phyloP scores from a whole-genome alignment of 345 rosid species.

The Sonneratia alba region DNA sequence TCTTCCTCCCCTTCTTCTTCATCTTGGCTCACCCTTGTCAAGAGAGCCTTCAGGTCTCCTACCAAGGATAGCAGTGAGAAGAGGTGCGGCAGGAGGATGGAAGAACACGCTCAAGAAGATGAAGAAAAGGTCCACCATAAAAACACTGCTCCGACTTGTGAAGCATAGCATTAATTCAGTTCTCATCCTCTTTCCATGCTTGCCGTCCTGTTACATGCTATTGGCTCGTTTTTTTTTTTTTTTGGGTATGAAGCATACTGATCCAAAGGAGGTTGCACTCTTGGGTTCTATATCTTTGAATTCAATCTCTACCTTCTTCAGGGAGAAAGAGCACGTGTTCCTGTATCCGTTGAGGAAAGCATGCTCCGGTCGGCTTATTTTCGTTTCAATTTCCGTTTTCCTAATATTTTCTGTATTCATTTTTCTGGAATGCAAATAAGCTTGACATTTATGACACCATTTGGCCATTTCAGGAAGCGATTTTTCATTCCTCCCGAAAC shows the following conservation, averaged over 20 bases:
- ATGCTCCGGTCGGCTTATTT: too few species aligned
- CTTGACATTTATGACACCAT: background rate
- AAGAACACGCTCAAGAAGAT: constrained; percentile 31
- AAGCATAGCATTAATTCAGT: too few species aligned
- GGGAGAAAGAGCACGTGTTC: too few species aligned
- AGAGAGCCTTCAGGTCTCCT: constrained; percentile 80
- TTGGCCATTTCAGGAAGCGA: background rate
- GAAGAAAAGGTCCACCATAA: constrained; percentile 24
- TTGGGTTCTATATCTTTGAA: too few species aligned
- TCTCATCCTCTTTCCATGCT: too few species aligned
- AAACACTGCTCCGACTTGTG: too few species aligned
- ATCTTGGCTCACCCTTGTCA: constrained; percentile 75
- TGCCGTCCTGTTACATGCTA: too few species aligned
- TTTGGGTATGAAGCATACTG: too few species aligned
- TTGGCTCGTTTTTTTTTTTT: too few species aligned
- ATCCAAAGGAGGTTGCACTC: too few species aligned
- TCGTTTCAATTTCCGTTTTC: background rate
- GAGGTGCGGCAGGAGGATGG: constrained; percentile 27
- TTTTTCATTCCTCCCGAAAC: background rate
- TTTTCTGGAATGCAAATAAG: background rate
- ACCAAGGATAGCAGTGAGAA: constrained; percentile 47
- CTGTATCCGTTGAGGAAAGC: too few species aligned
- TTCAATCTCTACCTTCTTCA: too few species aligned
- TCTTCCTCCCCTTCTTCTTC: constrained; percentile 8
- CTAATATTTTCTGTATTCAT: background rate